Base-by-base conservation (phyloP, 768 basidiomycete genomes). In the Lactarius tabidus region DNA sequence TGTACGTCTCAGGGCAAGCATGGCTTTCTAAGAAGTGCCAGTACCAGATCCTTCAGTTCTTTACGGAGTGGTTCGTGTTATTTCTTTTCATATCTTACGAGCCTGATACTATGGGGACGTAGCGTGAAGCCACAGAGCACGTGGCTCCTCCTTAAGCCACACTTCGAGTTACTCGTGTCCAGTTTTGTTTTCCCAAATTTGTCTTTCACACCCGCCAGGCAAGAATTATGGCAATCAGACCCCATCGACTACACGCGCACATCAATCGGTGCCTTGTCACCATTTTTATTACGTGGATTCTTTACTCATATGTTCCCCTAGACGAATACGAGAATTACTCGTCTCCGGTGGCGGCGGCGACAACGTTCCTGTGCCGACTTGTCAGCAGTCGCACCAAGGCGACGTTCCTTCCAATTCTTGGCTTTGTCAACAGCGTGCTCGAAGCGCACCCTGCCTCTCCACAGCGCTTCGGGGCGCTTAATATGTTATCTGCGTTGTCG, bases 91-190 rank as follows among this genome's bases (percentile, higher is more conserved):
- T 54, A 55, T 36, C 39, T 52, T 12, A 39, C 33, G 20, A 57
- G 31, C 35, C 55, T 35, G 55, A 35, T 65, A 28, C 57, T 62
- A 57, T 57, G 12, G 31, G 51, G 60, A 39, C 62, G 8, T 59
- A 95, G 93, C 70, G 85, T 96, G 70, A 95, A 95, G 77, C 94
- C 94, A 17, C 93, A 92, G 72, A 84, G 91, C n/a, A 96, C 92
- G 6, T 95, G 93, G 93, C 77, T 80, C 3, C 81, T 91, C 41
- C 83, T 96, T 72, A 94, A 94, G 75, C 93, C 93, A 26, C 93
- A 93, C 70, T 84, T 90, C 41, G 81, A 90, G 72, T 84, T 77
- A 2, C 83, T 95, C 6, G 84, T 95, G n/a, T 85, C 88, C 10
- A 81, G 79, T 41, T 93, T 94, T 70, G 86, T 90, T 23, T 95